A percentile compares a stretch with the other conserved stretches of the same genome.
phyloP scores from a whole-genome alignment of 805 yeast species.

The Cephaloascus fragrans region DNA sequence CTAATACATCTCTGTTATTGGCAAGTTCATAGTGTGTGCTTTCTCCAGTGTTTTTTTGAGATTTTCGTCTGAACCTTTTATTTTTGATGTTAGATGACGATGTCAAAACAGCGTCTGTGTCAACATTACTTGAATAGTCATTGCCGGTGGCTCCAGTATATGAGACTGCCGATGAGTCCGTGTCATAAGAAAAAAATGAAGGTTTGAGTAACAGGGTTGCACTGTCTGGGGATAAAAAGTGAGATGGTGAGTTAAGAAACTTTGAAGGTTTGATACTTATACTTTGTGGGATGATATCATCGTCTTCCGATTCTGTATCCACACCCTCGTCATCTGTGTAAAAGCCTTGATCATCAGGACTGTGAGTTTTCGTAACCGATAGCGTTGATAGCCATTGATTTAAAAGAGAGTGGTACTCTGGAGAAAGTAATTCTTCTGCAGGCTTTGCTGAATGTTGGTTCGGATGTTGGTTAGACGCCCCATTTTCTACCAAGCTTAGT shows the following conservation, averaged over 20 bases:
- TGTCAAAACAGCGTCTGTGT: neutral
- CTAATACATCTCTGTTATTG: slow-evolving; percentile 34
- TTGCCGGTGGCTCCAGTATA: neutral
- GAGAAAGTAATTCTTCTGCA: too few species aligned
- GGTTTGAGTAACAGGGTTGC: too few species aligned
- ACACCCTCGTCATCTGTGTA: slow-evolving; percentile 15
- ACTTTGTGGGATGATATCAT: neutral
- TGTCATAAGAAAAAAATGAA: too few species aligned
- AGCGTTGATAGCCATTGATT: slow-evolving; percentile 12
- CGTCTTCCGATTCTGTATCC: neutral
- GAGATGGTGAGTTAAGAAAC: too few species aligned
- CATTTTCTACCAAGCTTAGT: too few species aligned
- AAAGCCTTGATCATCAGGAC: slow-evolving; percentile 29
- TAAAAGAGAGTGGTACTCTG: too few species aligned
- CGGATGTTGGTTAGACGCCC: too few species aligned
- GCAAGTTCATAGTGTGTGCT: slow-evolving; percentile 20
- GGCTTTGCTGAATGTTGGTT: too few species aligned
- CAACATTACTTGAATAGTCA: neutral
- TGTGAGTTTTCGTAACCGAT: slow-evolving; percentile 3
- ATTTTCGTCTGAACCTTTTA: neutral
- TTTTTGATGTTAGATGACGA: neutral
- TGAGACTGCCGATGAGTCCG: neutral
- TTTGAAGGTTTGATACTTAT: too few species aligned
- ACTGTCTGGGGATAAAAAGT: neutral
- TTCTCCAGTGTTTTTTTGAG: slow-evolving; percentile 2